Base-by-base conservation (phyloP, 495 filamentous ascomycete genomes). In the Trichoderma virens region DNA sequence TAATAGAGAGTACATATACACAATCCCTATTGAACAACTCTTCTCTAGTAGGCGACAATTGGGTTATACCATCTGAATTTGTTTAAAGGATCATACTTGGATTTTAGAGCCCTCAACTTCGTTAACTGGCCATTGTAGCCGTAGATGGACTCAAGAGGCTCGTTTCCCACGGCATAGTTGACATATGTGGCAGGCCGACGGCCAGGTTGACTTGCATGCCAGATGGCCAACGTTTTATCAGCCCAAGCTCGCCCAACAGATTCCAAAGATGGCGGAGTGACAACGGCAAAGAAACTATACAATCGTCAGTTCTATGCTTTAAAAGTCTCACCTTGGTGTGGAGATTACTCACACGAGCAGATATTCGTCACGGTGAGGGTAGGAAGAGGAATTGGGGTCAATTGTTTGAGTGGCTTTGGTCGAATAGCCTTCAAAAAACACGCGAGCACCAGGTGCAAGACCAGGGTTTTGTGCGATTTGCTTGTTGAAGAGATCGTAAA, bases 111-210 rank as follows among this genome's bases (percentile, higher is more conserved):
- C 38, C 63, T 62, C 61, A 88, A 70, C 5, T 69, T 67, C 8
- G 73, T 62, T 68, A 73, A 71, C 1, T 82, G 71, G 80, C 82
- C 85, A 60, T 84, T 83, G 60, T 70, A 68, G 0, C 85, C 84
- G 63, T 87, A 87, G 71, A 72, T 69, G 32, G 74, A 67, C 70
- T 78, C 30, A 8, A 62, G 32, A 0, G 67, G 69, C 74, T 88
- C 85, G 34, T 79, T 70, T 2, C 85, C 84, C 61, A 77, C 76
- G 0, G 85, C 85, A 71, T 88, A 87, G 68, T 87, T 88, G 54
- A 87, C 79, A 64, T 88, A 88, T 0, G 79, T 56, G 6, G 47
- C 18, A 20, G 20, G 47, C 2, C 47, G 47, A 27, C 47, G 47
- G 16, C 20, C 47, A 16, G 47, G 47, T 14, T 56, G 20, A 28